Evolutionary conservation across 129 eudicot species (phyloP).

Genomic region (Lactuca saligna): DNA sequence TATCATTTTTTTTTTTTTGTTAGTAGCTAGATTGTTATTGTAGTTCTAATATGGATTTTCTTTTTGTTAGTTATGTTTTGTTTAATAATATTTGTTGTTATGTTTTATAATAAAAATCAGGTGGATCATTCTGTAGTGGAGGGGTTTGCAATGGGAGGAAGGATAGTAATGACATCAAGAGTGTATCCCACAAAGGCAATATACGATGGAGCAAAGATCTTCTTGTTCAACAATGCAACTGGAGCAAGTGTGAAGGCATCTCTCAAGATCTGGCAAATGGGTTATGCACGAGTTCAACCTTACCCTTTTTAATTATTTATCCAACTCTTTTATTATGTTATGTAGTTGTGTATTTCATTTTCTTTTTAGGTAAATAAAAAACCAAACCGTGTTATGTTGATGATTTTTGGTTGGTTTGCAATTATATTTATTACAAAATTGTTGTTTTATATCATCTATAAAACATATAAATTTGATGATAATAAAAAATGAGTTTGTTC

Average conservation of each 20-base stretch:
- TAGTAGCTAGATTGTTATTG: no score
- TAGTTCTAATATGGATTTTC: neutral
- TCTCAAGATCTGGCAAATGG: conserved; percentile 69
- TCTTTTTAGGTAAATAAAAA: neutral
- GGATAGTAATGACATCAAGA: conserved; percentile 72
- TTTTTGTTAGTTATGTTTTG: neutral
- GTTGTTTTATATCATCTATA: no score
- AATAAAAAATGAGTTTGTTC: neutral
- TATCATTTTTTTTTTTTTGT: neutral
- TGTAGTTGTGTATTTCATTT: neutral
- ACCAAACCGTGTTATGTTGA: neutral
- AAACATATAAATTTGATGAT: no score
- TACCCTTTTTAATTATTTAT: conserved; percentile 28
- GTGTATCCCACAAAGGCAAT: conserved; percentile 77
- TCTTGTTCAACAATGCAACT: conserved; percentile 81
- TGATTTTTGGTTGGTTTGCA: neutral
- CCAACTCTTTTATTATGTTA: neutral
- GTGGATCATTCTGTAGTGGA: conserved; percentile 92
- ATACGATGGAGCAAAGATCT: conserved; percentile 53
- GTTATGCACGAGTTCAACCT: conserved; percentile 36
- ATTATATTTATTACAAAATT: no score
- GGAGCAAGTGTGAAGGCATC: conserved; percentile 53
- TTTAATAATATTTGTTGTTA: neutral
- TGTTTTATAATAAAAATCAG: conserved; percentile 22
- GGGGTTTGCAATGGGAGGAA: conserved; percentile 86